These are phyloP conservation scores for Vaccinium myrtillus DNA, from an alignment of 148 eudicot species.

Conservation along the genomic window DNA sequence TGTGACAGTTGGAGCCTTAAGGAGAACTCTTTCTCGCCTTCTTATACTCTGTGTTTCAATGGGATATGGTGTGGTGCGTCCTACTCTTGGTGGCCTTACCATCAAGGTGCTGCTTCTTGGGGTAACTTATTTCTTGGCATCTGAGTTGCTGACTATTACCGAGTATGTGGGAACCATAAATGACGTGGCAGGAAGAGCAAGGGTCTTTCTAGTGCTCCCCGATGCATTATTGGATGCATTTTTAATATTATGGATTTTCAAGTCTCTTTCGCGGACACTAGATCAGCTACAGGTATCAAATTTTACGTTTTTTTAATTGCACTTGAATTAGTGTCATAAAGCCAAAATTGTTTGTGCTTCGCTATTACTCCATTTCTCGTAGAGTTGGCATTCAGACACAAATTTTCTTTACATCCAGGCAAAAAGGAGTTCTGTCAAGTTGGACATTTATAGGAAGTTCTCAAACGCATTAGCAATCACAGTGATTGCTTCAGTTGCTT, in stretches of 20 bases:
- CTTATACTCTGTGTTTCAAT: conserved; percentile 86
- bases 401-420: conserved; percentile 47
- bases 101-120: conserved; percentile 89
- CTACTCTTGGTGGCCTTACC: conserved; percentile 97
- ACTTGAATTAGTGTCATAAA: not conserved
- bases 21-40: conserved; percentile 80
- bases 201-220: conserved; percentile 83
- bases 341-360: conserved; percentile 3
- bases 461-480: conserved; percentile 87
- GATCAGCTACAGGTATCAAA: conserved; percentile 82
- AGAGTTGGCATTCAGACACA: conserved; percentile 3
- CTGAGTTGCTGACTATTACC: conserved; percentile 80
- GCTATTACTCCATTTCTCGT: not conserved
- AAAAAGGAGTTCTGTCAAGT: conserved; percentile 78
- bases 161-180: conserved; percentile 92
- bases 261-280: conserved; percentile 90
- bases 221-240: conserved; percentile 85
- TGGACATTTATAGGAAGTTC: conserved; percentile 91
- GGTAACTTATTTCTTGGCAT: conserved; percentile 74
- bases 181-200: conserved; percentile 87
- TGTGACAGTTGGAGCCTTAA: conserved; percentile 82
- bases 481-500: conserved; percentile 75
- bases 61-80: conserved; percentile 99
- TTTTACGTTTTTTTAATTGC: not conserved
- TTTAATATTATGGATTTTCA: conserved; percentile 88